Base-by-base conservation (phyloP, 176 grass and related monocot species). In the Tillandsia fasciculata region DNA sequence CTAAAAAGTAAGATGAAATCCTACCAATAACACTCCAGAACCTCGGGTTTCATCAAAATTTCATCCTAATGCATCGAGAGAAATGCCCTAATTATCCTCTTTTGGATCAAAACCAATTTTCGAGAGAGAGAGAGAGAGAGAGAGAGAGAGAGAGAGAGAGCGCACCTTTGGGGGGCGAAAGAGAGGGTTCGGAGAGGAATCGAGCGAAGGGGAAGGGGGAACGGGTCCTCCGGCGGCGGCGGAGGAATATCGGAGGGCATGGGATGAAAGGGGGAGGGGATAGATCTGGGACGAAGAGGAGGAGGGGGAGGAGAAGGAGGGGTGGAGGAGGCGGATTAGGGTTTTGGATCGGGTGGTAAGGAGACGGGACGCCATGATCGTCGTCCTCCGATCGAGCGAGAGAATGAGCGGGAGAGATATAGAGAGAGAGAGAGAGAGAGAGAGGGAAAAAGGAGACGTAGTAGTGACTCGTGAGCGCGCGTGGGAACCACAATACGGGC, bases 81-180 rank as follows among this genome's bases (percentile, higher is more conserved):
- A 42, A 1, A 42, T 6, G 33, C 7, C 5, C 33, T 42, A 7
- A 42, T 42, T 3, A 42, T 42, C 4, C 33, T 42, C 33, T 6
- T 42, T 42, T 42, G 33, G 33, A 42, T 42, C 33, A 42, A 42
- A 42, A 42, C 33, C 33, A 7, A 42, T 4, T 42, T 42, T 42
- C 5, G 33, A 42, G 33, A 42, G 33, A 42, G 33, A 42, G 33
- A 42, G 33, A 42, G 33, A 33, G 10, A 53, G 15, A 58, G n/a
- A 20, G 9, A 24, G 15, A 2, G 70, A 29, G 52, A 49, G 9
- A 27, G 22, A 26, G 24, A 3, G 17, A 26, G 54, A n/a, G 14
- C 3, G 24, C 65, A 88, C 82, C 86, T 84, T 88, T 76, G 74
- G 65, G 53, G 70, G 61, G 71, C 79, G 54, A 47, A 81, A 69